Percentiles rank a stretch among this genome's conserved stretches.
These are phyloP conservation scores for Solanum ossicruentum DNA, from an alignment of 257 asterid genomes.

Conservation along the genomic window DNA sequence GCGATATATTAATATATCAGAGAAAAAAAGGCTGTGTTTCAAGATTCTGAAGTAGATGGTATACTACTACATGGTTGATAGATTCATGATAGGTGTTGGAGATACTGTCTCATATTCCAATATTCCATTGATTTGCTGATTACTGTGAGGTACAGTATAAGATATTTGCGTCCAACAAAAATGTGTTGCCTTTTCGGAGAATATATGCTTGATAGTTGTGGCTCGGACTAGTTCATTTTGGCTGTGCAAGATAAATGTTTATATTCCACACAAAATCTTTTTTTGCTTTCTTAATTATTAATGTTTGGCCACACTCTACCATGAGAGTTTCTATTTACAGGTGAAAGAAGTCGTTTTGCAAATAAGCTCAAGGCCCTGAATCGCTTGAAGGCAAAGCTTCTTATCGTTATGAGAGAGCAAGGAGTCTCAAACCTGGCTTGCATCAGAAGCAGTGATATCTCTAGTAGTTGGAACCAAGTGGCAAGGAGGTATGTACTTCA, in stretches of 20 bases:
- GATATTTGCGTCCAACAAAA: neutral
- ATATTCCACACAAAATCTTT: neutral
- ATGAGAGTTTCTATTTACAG: constrained; percentile 7
- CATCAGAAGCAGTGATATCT: constrained; percentile 16
- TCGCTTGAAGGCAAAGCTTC: constrained; percentile 69
- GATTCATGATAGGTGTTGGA: neutral
- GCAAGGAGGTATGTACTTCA: constrained; percentile 36
- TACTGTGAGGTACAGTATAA: neutral
- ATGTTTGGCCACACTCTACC: neutral
- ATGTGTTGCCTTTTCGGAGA: neutral
- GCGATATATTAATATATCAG: neutral
- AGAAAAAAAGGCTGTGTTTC: neutral
- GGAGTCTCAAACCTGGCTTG: constrained; percentile 18
- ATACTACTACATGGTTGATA: neutral
- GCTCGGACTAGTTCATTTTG: neutral
- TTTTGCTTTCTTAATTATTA: neutral
- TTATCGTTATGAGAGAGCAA: constrained; percentile 29
- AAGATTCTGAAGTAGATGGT: neutral
- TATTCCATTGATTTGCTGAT: neutral
- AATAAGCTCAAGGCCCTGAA: constrained; percentile 71
- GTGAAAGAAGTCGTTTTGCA: constrained; percentile 69
- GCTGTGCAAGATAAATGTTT: neutral
- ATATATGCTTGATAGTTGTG: neutral
- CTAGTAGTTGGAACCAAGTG: constrained; percentile 33
- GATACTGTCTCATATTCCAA: neutral